These are phyloP conservation scores for Rhizomucor pusillus DNA, from an alignment of 371 early-diverging fungal species.

Conservation along the genomic window DNA sequence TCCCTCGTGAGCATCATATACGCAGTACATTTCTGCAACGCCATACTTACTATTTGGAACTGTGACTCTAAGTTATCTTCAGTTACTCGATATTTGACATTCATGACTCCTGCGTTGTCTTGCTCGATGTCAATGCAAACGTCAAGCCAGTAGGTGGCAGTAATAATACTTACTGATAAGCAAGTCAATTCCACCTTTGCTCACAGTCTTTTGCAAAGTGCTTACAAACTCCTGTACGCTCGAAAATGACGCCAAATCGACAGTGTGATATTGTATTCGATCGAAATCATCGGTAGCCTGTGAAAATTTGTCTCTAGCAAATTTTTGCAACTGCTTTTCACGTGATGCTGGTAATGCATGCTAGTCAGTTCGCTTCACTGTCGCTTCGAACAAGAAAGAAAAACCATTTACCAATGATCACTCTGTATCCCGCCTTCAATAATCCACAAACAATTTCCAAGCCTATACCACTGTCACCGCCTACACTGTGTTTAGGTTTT, in stretches of 20 bases:
- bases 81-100: conserved; percentile 55
- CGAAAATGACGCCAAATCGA: conserved; percentile 23
- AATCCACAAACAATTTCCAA: conserved; percentile 33
- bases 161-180: conserved; percentile 29
- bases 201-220: conserved; percentile 14
- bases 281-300: neutral
- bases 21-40: neutral
- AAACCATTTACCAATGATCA: conserved; percentile 33
- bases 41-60: conserved; percentile 45
- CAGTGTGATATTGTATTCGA: neutral
- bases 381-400: neutral
- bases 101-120: conserved; percentile 78
- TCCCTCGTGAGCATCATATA: neutral
- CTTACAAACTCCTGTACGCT: conserved; percentile 23
- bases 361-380: neutral
- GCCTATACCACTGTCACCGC: conserved; percentile 50
- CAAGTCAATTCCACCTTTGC: conserved; percentile 18
- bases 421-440: conserved; percentile 26
- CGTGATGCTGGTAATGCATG: conserved; percentile 11
- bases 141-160: neutral
- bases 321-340: neutral
- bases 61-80: conserved; percentile 72
- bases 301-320: conserved; percentile 4
- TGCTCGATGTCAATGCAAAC: conserved; percentile 2
- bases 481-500: conserved; percentile 5